Percentiles rank a stretch among this genome's conserved stretches.
Evolutionary conservation across 2,329 filamentous ascomycete genomes (phyloP).

Genomic region (Nothophoma quercina): DNA sequence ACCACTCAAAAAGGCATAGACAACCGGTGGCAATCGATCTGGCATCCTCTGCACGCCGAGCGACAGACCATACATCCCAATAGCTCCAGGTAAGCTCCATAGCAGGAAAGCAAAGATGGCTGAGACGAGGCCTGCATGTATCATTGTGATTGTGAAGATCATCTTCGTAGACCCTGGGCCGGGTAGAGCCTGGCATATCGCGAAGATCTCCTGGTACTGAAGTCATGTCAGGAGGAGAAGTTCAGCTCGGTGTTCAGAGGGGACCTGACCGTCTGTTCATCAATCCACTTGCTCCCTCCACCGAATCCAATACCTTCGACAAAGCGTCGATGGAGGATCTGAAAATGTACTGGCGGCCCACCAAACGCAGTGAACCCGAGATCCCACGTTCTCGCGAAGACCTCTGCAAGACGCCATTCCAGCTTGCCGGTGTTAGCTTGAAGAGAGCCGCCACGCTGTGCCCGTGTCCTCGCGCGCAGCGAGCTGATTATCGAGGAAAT

Average conservation of each 20-base stretch:
- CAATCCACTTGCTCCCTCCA: constrained; percentile 67
- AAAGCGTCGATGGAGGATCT: constrained; percentile 70
- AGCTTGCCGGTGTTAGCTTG: constrained; percentile 33
- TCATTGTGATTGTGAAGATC: constrained; percentile 71
- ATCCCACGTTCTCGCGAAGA: constrained; percentile 58
- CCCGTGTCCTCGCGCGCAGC: constrained; percentile 26
- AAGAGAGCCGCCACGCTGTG: constrained; percentile 20
- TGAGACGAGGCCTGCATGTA: constrained; percentile 66
- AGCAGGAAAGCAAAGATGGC: constrained; percentile 68
- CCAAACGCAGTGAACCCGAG: constrained; percentile 72
- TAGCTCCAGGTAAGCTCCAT: constrained; percentile 74
- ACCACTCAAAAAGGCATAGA: constrained; percentile 74
- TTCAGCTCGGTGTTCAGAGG: neutral
- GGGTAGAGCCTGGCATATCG: constrained; percentile 70
- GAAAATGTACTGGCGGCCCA: constrained; percentile 74
- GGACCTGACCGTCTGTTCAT: constrained; percentile 68
- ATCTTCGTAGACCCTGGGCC: constrained; percentile 76
- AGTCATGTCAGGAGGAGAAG: neutral
- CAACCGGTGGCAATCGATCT: constrained; percentile 65
- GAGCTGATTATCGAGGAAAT: constrained; percentile 33
- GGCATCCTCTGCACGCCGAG: constrained; percentile 69
- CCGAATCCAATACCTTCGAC: constrained; percentile 59
- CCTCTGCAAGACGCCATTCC: constrained; percentile 34
- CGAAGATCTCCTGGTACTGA: constrained; percentile 76
- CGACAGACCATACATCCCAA: constrained; percentile 73